A percentile compares a stretch with the other conserved stretches of the same genome.
Conservation (phyloP, 2,329 filamentous ascomycete genomes). For the Ophiosphaerella narmari region DNA sequence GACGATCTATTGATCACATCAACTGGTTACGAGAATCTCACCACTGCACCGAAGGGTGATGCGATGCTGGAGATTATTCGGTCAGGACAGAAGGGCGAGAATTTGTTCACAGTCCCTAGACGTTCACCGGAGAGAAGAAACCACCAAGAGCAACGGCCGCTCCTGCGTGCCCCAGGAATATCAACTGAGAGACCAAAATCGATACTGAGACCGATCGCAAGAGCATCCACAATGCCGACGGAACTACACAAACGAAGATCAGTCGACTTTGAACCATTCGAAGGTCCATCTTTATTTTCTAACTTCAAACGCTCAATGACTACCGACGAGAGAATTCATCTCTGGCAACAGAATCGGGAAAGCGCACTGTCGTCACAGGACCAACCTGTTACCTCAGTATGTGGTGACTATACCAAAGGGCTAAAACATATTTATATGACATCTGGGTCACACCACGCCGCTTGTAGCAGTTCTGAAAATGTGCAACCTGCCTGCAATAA, state of each 20-base stretch:
- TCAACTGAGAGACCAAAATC: slow-evolving; percentile 14
- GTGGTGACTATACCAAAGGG: slow-evolving; percentile 14
- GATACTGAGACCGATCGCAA: slow-evolving; percentile 16
- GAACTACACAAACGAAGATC: slow-evolving; percentile 6
- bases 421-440: slow-evolving; percentile 24
- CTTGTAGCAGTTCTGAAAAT: not conserved
- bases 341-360: slow-evolving; percentile 17
- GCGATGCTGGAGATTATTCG: slow-evolving; percentile 64
- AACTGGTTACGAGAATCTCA: slow-evolving; percentile 72
- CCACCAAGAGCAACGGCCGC: slow-evolving; percentile 9
- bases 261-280: slow-evolving; percentile 23
- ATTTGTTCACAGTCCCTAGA: not conserved
- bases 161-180: slow-evolving; percentile 36
- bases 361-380: not conserved
- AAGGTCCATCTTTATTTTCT: slow-evolving; percentile 24
- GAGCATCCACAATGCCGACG: slow-evolving; percentile 29
- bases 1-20: slow-evolving; percentile 75
- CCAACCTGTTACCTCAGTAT: slow-evolving; percentile 13
- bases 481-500: slow-evolving; percentile 18
- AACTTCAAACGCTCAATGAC: slow-evolving; percentile 31
- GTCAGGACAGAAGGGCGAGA: slow-evolving; percentile 12
- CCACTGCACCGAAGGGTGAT: slow-evolving; percentile 71
- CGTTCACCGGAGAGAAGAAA: not conserved
- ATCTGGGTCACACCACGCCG: not conserved
- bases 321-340: slow-evolving; percentile 25